Percentiles rank a stretch among this genome's conserved stretches.
These are phyloP conservation scores for Beta vulgaris DNA, from an alignment of 148 eudicot genomes.

Conservation along the genomic window DNA sequence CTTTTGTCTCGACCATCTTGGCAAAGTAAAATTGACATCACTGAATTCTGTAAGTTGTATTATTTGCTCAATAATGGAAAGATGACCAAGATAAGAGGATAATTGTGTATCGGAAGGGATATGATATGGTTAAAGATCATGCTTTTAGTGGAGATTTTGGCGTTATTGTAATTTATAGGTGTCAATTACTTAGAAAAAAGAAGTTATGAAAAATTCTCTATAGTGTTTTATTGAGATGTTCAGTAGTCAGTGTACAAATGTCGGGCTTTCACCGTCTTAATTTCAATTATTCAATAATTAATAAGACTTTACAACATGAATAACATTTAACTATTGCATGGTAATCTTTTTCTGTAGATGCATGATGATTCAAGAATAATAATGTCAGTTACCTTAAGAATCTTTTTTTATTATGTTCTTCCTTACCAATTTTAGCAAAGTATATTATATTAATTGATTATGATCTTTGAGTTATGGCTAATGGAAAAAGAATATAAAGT, in stretches of 20 bases:
- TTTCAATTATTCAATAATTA: too few species aligned
- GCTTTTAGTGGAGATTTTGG: background rate
- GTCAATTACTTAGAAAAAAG: background rate
- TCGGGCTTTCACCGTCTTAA: background rate
- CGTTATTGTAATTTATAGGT: background rate
- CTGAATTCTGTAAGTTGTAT: background rate
- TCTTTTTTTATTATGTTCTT: too few species aligned
- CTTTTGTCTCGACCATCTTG: background rate
- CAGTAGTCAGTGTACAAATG: background rate
- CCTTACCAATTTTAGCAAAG: too few species aligned
- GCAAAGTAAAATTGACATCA: slow-evolving; percentile 3
- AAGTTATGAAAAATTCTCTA: too few species aligned
- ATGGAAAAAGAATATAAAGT: too few species aligned
- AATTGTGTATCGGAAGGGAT: background rate
- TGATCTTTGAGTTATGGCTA: too few species aligned
- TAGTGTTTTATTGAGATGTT: too few species aligned
- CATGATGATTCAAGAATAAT: too few species aligned
- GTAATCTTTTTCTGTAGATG: too few species aligned
- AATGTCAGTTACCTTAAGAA: too few species aligned
- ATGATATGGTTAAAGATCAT: background rate
- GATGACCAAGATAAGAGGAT: background rate
- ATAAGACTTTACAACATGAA: background rate
- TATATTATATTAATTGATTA: too few species aligned
- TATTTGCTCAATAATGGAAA: background rate
- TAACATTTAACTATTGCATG: too few species aligned